Percentiles rank a stretch among this genome's conserved stretches.
phyloP scores from a whole-genome alignment of 2,329 filamentous ascomycete genomes.

The Neopestalotiopsis rosae region DNA sequence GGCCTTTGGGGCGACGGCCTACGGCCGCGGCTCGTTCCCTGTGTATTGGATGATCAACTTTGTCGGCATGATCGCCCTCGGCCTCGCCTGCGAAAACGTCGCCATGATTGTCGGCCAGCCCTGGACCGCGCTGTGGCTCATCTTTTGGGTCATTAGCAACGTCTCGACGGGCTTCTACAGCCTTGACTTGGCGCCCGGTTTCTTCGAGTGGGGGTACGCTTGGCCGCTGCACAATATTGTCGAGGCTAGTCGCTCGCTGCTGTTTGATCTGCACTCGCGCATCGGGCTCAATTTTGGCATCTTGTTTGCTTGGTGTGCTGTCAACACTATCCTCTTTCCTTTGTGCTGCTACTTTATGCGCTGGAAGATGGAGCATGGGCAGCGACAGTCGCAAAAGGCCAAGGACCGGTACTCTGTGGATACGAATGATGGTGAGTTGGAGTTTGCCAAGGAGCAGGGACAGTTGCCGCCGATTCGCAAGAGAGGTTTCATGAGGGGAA shows the following conservation, averaged over 20 bases:
- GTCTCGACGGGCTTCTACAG: slow-evolving; percentile 65
- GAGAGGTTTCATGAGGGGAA: slow-evolving; percentile 18
- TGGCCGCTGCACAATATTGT: slow-evolving; percentile 70
- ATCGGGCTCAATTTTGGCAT: slow-evolving; percentile 67
- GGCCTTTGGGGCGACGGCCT: slow-evolving; percentile 52
- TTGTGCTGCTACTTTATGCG: slow-evolving; percentile 49
- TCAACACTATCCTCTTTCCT: slow-evolving; percentile 60
- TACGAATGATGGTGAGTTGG: slow-evolving; percentile 30
- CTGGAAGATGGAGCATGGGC: slow-evolving; percentile 42
- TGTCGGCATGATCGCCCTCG: slow-evolving; percentile 66
- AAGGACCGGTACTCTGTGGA: slow-evolving; percentile 35
- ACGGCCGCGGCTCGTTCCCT: slow-evolving; percentile 61
- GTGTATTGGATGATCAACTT: slow-evolving; percentile 71
- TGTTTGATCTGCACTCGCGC: slow-evolving; percentile 63
- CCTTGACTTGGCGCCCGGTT: slow-evolving; percentile 60
- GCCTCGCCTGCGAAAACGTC: slow-evolving; percentile 68
- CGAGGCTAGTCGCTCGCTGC: slow-evolving; percentile 60
- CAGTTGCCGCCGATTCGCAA: slow-evolving; percentile 34
- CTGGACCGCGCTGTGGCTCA: slow-evolving; percentile 66
- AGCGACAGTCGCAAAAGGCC: slow-evolving; percentile 29
- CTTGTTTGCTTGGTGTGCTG: slow-evolving; percentile 60
- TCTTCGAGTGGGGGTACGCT: slow-evolving; percentile 67
- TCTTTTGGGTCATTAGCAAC: slow-evolving; percentile 73
- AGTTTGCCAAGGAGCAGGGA: slow-evolving; percentile 34
- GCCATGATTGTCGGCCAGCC: slow-evolving; percentile 66